Evolutionary conservation across 495 filamentous ascomycete genomes (phyloP), one percentile per base, ranked within the genome.

Genomic region (Aspergillus affinis): DNA sequence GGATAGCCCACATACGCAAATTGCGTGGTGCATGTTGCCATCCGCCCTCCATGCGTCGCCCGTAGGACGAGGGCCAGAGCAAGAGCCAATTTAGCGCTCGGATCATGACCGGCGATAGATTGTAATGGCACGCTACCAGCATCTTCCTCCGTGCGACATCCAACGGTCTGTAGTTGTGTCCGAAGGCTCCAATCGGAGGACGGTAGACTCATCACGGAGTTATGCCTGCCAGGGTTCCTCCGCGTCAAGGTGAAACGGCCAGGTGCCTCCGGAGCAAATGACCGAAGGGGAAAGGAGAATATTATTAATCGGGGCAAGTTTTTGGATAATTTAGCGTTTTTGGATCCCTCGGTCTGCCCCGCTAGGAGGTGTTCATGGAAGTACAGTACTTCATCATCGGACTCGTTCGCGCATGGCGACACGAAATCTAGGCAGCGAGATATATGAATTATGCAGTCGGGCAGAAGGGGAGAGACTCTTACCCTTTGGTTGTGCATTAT

Each of bases 341-440:
- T 52, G 21, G 50, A 32, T 21, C 9, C 50, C 50, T 52, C 50
- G 50, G 50, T 52, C 50, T 26, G 50, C 50, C 23, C 23, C 23
- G 50, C 50, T 29, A 27, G 50, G 23, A 13, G 50, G 26, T n/a
- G 50, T 21, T 10, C 19, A n/a, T 10, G 8, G 23, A 26, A 4
- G 23, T n/a, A 26, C 23, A 26, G 23, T 26, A 26, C 36, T 15
- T 41, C 12, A 15, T 41, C 36, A 15, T 15, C 36, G 36, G 6
- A 41, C 36, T 41, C 36, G 12, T 15, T 41, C 36, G 12, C 13
- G 36, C 36, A 15, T 41, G 36, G 36, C 1, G 36, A 13, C 10
- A 10, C 36, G 12, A 26, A 4, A 41, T 41, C 36, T 41, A 41
- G 36, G 36, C 36, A 41, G 12, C 36, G 36, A 41, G 36, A 41